Percentiles rank a stretch among this genome's conserved stretches.
Conservation (phyloP, 768 basidiomycete species). For the Fomitopsis pulvina region DNA sequence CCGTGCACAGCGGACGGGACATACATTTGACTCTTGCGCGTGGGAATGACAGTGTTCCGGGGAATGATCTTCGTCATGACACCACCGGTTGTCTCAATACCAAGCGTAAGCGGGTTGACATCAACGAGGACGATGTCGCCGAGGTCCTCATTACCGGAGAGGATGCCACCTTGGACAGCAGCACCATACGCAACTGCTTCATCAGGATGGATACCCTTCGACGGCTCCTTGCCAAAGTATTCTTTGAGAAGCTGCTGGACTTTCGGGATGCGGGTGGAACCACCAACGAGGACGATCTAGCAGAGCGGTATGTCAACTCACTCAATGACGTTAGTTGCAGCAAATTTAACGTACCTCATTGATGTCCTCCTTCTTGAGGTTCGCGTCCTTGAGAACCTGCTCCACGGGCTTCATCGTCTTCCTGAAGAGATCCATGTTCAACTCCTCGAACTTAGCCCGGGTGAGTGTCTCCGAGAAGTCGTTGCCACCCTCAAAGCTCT, state of each 20-base stretch:
- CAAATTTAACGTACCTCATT: constrained; percentile 57
- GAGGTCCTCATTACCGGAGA: constrained; percentile 89
- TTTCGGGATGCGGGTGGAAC: constrained; percentile 99
- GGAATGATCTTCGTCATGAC: constrained; percentile 97
- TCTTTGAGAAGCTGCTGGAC: constrained; percentile 98
- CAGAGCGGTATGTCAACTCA: too few relatives aligned
- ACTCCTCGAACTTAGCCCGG: constrained; percentile 97
- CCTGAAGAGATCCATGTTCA: constrained; percentile 98
- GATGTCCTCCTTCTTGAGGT: constrained; percentile 95
- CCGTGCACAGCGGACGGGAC: constrained; percentile 16
- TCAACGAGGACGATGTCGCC: constrained; percentile 93
- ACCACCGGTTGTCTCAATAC: constrained; percentile 98
- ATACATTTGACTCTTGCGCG: constrained; percentile 90
- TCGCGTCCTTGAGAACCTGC: constrained; percentile 96
- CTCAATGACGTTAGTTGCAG: too few relatives aligned
- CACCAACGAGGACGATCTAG: constrained; percentile 86
- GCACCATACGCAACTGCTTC: constrained; percentile 99
- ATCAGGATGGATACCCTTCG: constrained; percentile 98
- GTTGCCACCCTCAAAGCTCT: constrained; percentile 92
- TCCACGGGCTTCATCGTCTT: constrained; percentile 99
- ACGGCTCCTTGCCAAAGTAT: constrained; percentile 96
- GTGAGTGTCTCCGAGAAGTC: constrained; percentile 97
- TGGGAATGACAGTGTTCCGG: constrained; percentile 97
- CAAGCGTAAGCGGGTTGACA: constrained; percentile 93
- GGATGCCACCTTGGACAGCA: constrained; percentile 97